These are phyloP conservation scores for Dactylellina leptospora DNA, from an alignment of 2,329 filamentous ascomycete genomes.

Conservation along the genomic window DNA sequence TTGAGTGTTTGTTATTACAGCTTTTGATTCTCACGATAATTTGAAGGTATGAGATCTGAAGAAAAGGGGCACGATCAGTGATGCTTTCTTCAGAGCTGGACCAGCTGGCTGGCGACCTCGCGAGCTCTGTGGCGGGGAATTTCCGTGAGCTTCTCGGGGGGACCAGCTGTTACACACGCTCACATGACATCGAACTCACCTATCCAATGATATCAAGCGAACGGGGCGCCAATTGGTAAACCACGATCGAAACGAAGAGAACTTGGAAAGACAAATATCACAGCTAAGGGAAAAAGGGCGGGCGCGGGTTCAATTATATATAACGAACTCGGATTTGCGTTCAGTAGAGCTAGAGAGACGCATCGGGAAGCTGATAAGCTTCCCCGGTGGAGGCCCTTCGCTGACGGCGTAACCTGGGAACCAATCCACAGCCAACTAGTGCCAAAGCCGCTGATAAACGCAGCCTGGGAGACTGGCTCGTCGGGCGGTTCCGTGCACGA, in stretches of 20 bases:
- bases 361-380: constrained; percentile 53
- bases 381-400: too few species aligned
- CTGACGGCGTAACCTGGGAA: constrained; percentile 9
- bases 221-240: too few species aligned
- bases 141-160: constrained; percentile 31
- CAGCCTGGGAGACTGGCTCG: too few species aligned
- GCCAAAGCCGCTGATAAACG: constrained; percentile 50
- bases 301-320: constrained; percentile 35
- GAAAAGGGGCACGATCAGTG: background rate
- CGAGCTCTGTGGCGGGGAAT: constrained; percentile 30
- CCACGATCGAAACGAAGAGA: too few species aligned
- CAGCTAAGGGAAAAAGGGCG: too few species aligned
- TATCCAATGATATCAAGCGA: background rate
- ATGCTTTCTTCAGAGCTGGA: constrained; percentile 6
- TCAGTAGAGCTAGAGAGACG: constrained; percentile 35
- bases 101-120: constrained; percentile 1
- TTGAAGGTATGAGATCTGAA: background rate
- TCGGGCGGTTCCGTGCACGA: constrained; percentile 50
- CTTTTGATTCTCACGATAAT: background rate
- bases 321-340: constrained; percentile 4
- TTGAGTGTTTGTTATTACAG: background rate
- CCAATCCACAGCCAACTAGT: too few species aligned
- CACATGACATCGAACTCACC: constrained; percentile 37
- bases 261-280: too few species aligned
- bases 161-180: constrained; percentile 8